Base-by-base conservation (phyloP, 2,329 filamentous ascomycete genomes). In the Passalora sequoiae region DNA sequence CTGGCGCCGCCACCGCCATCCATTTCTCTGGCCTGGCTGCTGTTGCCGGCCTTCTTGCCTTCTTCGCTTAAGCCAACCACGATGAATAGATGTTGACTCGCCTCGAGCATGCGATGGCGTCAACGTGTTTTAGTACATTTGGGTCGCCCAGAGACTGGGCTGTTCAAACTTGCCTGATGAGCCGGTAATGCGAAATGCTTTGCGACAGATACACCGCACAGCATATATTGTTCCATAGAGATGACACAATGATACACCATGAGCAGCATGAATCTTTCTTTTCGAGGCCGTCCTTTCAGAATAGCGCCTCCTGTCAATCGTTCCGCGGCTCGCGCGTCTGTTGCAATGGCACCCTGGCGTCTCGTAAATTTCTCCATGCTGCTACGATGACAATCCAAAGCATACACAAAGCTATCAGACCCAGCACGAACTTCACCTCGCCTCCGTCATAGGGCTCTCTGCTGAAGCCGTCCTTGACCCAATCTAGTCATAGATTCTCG, bases 361-460 rank as follows among this genome's bases (percentile, higher is more conserved):
- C 37, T 35, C 42, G 50, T 25, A 50, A 28, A 30, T 44, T 46
- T 30, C 54, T 44, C 50, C 54, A 55, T 2, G 55, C 3, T 12
- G 44, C 53, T 7, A 60, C 29, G 5, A 51, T 58, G 16, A 54
- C 8, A 8, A 59, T 41, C 58, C 58, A 60, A 3, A 59, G 40
- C 6, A 61, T 30, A 20, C 54, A 35, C 32, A 58, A 24, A 7
- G 47, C 44, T 12, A 53, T 50, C 20, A 52, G 39, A 5, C 52
- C 53, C 13, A 62, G 46, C 7, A 61, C 56, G 25, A 58, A 16
- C 39, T 49, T 50, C 19, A 60, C 51, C 42, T 62, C 59, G 5
- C 47, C 56, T 22, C 48, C 59, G 49, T 62, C 60, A 36, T 58
- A 56, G 19, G 60, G 60, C 49, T 55, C 59, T 40, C 46, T 44